These are phyloP conservation scores for Cylindrotheca fusiformis DNA, from an alignment of 108 stramenopile species.

Conservation along the genomic window DNA sequence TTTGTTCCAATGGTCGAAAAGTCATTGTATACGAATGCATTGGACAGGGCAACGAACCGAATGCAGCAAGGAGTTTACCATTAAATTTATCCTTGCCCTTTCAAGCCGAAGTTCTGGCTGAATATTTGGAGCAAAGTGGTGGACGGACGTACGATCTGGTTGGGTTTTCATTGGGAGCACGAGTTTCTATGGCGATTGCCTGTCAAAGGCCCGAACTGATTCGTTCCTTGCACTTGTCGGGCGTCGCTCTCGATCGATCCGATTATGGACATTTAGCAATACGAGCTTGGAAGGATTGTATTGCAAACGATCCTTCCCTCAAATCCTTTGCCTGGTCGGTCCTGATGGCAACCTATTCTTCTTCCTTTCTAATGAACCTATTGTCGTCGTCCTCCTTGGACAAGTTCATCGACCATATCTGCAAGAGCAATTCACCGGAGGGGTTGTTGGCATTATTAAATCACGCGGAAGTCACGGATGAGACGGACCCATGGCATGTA, in stretches of 20 bases:
- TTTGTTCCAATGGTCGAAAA: conserved; percentile 27
- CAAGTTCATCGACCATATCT: conserved; percentile 25
- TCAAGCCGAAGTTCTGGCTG: too few relatives aligned
- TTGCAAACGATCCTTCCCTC: conserved; percentile 27
- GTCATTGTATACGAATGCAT: conserved; percentile 55
- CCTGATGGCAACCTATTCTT: conserved; percentile 53
- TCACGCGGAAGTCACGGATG: conserved; percentile 40
- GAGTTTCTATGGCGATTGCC: conserved; percentile 58
- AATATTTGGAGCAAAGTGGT: neutral
- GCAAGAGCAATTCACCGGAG: conserved; percentile 23
- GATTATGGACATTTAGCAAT: conserved; percentile 38
- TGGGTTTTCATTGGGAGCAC: conserved; percentile 65
- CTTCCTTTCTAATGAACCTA: conserved; percentile 35
- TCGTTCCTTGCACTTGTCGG: conserved; percentile 54
- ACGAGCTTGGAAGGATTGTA: conserved; percentile 44
- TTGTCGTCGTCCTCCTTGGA: conserved; percentile 4
- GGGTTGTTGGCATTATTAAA: conserved; percentile 51
- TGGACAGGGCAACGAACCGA: conserved; percentile 46
- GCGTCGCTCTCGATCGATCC: conserved; percentile 50
- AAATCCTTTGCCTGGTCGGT: conserved; percentile 65
- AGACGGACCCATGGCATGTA: conserved; percentile 41
- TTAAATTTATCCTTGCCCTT: too few relatives aligned
- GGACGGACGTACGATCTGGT: conserved; percentile 39
- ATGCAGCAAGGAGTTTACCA: conserved; percentile 14
- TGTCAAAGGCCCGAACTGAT: conserved; percentile 34